phyloP scores from a whole-genome alignment of 169 alveolate genomes.

The Plasmodium gonderi region DNA sequence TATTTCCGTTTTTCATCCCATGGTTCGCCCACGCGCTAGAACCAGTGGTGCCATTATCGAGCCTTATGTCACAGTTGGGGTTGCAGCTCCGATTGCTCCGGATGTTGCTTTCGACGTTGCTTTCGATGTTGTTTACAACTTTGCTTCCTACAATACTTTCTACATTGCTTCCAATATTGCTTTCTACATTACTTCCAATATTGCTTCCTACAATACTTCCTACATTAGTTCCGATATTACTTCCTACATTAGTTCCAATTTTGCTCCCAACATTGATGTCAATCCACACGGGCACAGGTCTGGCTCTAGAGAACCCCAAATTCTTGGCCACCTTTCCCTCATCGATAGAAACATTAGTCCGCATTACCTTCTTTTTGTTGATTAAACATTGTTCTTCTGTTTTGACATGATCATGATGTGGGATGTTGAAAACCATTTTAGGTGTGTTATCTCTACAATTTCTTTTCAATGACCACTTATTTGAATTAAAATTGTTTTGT shows the following conservation, averaged over 20 bases:
- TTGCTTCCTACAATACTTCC: not conserved
- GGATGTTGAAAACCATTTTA: conserved; percentile 4
- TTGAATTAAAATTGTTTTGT: not conserved
- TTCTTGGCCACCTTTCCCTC: not conserved
- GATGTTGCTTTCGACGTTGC: not conserved
- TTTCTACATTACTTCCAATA: not conserved
- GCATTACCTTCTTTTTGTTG: conserved; percentile 33
- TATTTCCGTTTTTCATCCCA: not conserved
- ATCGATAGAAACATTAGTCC: conserved; percentile 16
- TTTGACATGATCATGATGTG: not conserved
- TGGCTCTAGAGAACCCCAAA: not conserved
- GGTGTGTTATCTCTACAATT: conserved; percentile 33
- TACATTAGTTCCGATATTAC: too few relatives aligned
- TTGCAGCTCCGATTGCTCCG: too few relatives aligned
- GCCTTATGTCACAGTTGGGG: too few relatives aligned
- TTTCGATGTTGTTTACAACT: not conserved
- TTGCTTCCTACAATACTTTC: not conserved
- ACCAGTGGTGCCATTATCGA: too few relatives aligned
- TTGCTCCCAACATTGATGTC: not conserved
- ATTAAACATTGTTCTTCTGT: not conserved
- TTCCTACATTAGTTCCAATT: too few relatives aligned
- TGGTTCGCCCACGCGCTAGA: too few relatives aligned
- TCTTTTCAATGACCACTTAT: conserved; percentile 38
- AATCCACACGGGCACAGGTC: not conserved
- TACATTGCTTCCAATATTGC: not conserved